These are phyloP conservation scores for Globisporangium lucens DNA, from an alignment of 352 stramenopile genomes.

Conservation along the genomic window DNA sequence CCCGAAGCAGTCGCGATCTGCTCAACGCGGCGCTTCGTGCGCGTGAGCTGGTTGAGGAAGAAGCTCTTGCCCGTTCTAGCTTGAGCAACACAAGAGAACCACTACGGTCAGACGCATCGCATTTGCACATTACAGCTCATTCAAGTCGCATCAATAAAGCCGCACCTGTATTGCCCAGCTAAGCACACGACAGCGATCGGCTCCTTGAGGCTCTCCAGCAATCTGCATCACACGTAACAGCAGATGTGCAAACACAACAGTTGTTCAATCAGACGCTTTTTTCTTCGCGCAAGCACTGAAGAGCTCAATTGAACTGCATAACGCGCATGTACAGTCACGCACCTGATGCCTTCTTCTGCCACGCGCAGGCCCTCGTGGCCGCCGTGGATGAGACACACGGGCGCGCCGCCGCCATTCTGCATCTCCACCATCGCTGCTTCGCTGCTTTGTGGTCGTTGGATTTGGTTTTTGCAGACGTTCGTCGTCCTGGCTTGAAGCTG, in stretches of 20 bases:
- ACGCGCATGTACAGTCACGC: constrained; percentile 2
- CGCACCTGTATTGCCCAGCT: constrained; percentile 73
- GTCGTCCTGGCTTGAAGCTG: constrained; percentile 3
- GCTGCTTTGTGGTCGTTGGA: neutral
- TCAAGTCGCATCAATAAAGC: neutral
- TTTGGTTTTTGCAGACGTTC: neutral
- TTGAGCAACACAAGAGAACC: neutral
- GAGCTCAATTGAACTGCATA: constrained; percentile 5
- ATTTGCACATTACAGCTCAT: neutral
- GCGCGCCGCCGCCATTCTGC: constrained; percentile 19
- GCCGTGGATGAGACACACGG: constrained; percentile 63
- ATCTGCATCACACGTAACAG: constrained; percentile 22
- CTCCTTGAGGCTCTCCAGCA: constrained; percentile 62
- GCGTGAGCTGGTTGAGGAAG: constrained; percentile 81
- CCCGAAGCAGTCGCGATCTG: neutral
- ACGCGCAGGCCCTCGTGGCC: constrained; percentile 46
- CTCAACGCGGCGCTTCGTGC: constrained; percentile 2
- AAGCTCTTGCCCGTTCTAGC: constrained; percentile 86
- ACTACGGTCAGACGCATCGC: neutral
- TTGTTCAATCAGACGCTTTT: neutral
- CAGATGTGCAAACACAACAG: neutral
- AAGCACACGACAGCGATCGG: constrained; percentile 78
- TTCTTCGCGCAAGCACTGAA: neutral
- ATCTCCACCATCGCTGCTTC: neutral
- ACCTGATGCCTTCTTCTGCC: constrained; percentile 53